These are phyloP conservation scores for Amylocystis lapponica DNA, from an alignment of 768 basidiomycete species.

Conservation along the genomic window DNA sequence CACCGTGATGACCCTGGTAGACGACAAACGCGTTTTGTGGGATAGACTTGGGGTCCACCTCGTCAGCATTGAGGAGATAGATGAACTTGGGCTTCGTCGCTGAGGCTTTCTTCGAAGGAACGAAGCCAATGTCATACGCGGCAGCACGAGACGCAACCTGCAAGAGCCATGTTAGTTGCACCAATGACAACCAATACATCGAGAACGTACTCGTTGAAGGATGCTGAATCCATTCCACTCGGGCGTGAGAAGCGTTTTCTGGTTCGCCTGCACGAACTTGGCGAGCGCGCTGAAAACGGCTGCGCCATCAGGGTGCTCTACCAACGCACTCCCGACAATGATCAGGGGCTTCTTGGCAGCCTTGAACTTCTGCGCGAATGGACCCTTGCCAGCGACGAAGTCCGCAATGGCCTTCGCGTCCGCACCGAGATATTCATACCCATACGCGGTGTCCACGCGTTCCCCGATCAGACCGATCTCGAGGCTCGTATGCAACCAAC, in stretches of 20 bases:
- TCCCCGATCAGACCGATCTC: slow-evolving; percentile 91
- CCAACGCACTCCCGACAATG: slow-evolving; percentile 83
- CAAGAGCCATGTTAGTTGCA: slow-evolving; percentile 1
- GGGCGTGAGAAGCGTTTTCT: slow-evolving; percentile 66
- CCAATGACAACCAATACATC: not conserved
- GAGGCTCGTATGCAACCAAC: slow-evolving; percentile 82
- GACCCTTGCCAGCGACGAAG: slow-evolving; percentile 71
- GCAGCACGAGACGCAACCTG: slow-evolving; percentile 90
- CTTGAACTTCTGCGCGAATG: slow-evolving; percentile 84
- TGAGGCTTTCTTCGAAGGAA: slow-evolving; percentile 75
- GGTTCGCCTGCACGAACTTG: slow-evolving; percentile 76
- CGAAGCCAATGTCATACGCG: slow-evolving; percentile 92
- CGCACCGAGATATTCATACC: slow-evolving; percentile 85
- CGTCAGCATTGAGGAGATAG: slow-evolving; percentile 95
- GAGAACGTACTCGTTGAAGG: slow-evolving; percentile 75
- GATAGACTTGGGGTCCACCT: slow-evolving; percentile 82
- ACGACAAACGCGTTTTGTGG: slow-evolving; percentile 93
- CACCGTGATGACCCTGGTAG: slow-evolving; percentile 98
- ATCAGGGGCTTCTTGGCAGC: slow-evolving; percentile 88
- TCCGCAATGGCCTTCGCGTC: slow-evolving; percentile 69
- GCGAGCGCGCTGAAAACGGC: slow-evolving; percentile 72
- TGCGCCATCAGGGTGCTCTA: slow-evolving; percentile 80
- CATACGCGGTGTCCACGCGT: slow-evolving; percentile 86
- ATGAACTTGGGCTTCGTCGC: slow-evolving; percentile 84
- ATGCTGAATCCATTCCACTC: slow-evolving; percentile 96